Base-by-base conservation (phyloP, 768 basidiomycete genomes). In the Lactarius tabidus region DNA sequence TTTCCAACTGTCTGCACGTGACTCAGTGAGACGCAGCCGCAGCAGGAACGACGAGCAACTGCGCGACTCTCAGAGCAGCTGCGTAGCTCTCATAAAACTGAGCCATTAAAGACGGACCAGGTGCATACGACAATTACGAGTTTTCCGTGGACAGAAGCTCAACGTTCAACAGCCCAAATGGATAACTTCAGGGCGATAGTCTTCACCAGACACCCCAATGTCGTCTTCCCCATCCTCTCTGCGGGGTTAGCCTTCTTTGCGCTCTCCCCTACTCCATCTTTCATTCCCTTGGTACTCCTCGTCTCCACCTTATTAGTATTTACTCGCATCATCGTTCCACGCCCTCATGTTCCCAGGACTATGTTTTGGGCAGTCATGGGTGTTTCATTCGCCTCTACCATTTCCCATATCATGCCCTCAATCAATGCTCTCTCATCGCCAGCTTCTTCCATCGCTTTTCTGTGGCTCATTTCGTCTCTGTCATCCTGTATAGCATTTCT, bases 351-450 rank as follows among this genome's bases (percentile, higher is more conserved):
- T 2, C 55, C 51, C 6, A 38, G 60, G 1, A 56, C 55, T 8
- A 60, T 64, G 2, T 54, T 64, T n/a, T 57, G 63, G 1, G 71
- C 74, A 35, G 55, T 73, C 29, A 12, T 69, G 17, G 45, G 69
- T 23, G 54, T 77, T 29, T 70, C 77, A 0, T 39, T 72, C 2
- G 74, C 75, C 0, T 67, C 73, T 26, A 70, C 62, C 26, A 35
- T 72, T 14, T 71, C 72, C 3, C 73, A 77, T 55, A 54, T 72
- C 38, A 66, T 63, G 5, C 71, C 77, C 2, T 72, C 77, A 2
- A 35, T 74, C 3, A 70, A 81, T 57, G 88, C 89, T 0, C 76
- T 90, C 9, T 88, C 88, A 0, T 83, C 80, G 2, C 67, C 81
- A 12, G 66, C 76, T 4, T 71, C 77, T 18, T 86, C 90, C 0